Evolutionary conservation across 2,329 filamentous ascomycete species (phyloP), one percentile per base, ranked within the genome.

Genomic region (Alternaria alternata): DNA sequence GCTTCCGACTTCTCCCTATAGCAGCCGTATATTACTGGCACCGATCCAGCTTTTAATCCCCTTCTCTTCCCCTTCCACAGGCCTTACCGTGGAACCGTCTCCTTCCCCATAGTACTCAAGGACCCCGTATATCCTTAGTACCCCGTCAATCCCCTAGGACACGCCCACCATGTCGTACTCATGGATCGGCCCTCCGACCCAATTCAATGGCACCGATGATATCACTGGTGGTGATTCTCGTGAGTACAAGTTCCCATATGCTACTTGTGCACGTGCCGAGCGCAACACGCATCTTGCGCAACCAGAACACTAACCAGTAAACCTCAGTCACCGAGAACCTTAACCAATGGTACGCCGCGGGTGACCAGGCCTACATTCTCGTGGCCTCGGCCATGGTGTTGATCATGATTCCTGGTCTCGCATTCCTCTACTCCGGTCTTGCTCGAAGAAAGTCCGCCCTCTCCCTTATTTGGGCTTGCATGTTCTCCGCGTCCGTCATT

Each of bases 361-460:
- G 95, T 74, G 95, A 99, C 81, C 91, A 94, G 82, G 92, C 94
- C 77, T 98, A 92, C 83, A 98, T 98, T 80, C 86, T 98, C 79
- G 81, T 98, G 72, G 86, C 91, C 62, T 88, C 94, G 62, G 94
- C 92, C 78, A 96, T 98, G 90, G 94, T 98, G 67, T 82, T 98
- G 82, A 83, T 97, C 81, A 99, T 98, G 95, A 86, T 98, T 30
- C 95, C 95, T 30, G 95, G 95, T 72, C 94, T 99, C 72, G 94
- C 93, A 57, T 97, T 99, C 81, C 88, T 99, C 67, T 99, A 99
- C 84, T 97, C 94, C 12, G 95, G 95, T 69, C 90, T 98, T 68
- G 94, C 95, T n/a, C 91, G 95, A 68, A 89, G 95, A 85, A 99
- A 99, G 84, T 98, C 95, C 5, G 95, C 95, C 30, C 87, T 99